A percentile compares a stretch with the other conserved stretches of the same genome.
phyloP scores from a whole-genome alignment of 2,329 filamentous ascomycete species.

The Neoarthrinium moseri region DNA sequence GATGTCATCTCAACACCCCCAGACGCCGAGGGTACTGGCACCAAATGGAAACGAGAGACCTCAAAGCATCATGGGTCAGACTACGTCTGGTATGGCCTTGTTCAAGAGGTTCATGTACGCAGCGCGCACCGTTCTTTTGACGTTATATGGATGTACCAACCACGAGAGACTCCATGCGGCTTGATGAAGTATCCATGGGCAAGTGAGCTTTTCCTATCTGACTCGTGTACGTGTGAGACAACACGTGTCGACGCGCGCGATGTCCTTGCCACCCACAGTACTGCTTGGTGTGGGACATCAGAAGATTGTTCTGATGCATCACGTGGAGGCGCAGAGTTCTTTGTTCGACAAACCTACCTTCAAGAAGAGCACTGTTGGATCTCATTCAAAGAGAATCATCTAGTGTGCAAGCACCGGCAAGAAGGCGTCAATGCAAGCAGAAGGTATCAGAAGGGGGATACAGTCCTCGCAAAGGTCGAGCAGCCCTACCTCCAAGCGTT shows the following conservation, averaged over 20 bases:
- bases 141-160: constrained; percentile 72
- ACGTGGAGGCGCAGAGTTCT: constrained; percentile 45
- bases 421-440: constrained; percentile 12
- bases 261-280: constrained; percentile 53
- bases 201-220: constrained; percentile 75
- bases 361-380: constrained; percentile 60
- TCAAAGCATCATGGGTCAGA: constrained; percentile 41
- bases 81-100: constrained; percentile 68
- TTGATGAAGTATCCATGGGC: constrained; percentile 65
- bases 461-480: constrained; percentile 47
- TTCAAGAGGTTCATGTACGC: constrained; percentile 52
- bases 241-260: constrained; percentile 51
- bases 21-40: constrained; percentile 44
- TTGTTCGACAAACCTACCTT: constrained; percentile 70
- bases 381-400: constrained; percentile 53
- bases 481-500: constrained; percentile 55
- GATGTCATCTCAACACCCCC: constrained; percentile 48
- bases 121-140: constrained; percentile 45
- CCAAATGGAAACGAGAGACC: constrained; percentile 54
- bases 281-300: constrained; percentile 57
- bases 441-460: constrained; percentile 54
- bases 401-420: constrained; percentile 45
- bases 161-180: constrained; percentile 68
- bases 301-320: constrained; percentile 31
- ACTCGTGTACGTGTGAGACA: constrained; percentile 68